Conservation (phyloP, 345 rosid genomes). For the Eutrema heterophyllum region DNA sequence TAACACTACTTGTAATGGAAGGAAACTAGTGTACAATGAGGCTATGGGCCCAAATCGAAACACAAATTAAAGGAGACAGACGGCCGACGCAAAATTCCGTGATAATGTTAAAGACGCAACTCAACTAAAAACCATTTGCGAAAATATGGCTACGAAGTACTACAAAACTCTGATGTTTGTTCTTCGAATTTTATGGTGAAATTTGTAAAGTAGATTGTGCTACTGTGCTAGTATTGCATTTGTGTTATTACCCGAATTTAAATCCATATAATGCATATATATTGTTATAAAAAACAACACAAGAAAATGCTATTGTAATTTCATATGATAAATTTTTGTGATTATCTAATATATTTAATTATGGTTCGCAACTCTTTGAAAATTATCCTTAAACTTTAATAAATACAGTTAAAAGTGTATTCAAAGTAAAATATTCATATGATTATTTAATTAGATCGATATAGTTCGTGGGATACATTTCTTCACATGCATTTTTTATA, state of each 20-base stretch:
- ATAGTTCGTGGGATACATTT: slow-evolving; percentile 18
- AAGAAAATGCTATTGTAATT: background rate
- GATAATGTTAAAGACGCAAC: background rate
- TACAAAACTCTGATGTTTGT: background rate
- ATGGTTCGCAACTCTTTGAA: background rate
- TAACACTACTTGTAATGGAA: background rate
- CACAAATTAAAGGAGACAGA: background rate
- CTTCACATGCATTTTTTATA: background rate
- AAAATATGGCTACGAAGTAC: background rate
- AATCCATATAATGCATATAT: background rate
- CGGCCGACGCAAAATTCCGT: background rate
- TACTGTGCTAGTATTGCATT: background rate
- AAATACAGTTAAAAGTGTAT: background rate
- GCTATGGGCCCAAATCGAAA: background rate
- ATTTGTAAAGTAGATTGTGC: background rate
- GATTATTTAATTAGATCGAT: background rate
- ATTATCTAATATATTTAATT: background rate
- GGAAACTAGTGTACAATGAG: background rate
- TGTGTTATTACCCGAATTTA: background rate
- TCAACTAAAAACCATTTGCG: background rate
- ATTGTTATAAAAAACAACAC: background rate
- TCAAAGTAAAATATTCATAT: background rate
- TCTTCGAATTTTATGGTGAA: background rate
- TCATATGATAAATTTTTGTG: background rate
- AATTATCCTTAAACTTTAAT: too few species aligned